Base-by-base conservation (phyloP, 2,329 filamentous ascomycete species). In the Fusarium sp. region DNA sequence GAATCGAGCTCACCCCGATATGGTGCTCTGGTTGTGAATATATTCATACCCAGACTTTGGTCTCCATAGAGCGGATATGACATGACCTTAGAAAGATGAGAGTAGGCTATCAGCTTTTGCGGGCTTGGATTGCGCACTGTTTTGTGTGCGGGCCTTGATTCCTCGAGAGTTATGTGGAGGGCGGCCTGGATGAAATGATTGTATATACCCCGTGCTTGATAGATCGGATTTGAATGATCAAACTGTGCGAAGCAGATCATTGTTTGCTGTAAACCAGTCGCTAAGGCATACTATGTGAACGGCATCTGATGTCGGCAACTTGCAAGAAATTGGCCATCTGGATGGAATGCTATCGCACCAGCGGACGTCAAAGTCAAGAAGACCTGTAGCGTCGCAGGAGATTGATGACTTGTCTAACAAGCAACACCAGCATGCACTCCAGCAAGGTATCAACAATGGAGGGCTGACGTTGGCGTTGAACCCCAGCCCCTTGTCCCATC, bases 61-160 rank as follows among this genome's bases (percentile, higher is more conserved):
- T 61, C 46, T 60, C 56, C 54, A 72, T 73, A 70, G 70, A 72
- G 57, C 53, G 52, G 66, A 62, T 54, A 66, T 64, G 39, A 55
- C 39, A 46, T 50, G 49, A 61, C 61, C 55, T 68, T 67, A 50
- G 54, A 68, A 54, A 54, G 50, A 50, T 49, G 50, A 45, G 21
- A 35, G 29, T 29, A 23, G 21, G 46, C 37, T 45, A 18, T 42
- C 21, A 11, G 39, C 37, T 11, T 56, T 15, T 36, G 27, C 21
- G 27, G 41, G 14, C 23, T 42, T 69, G 36, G 31, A 46, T 49
- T 45, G 11, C 14, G 31, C 43, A 25, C 37, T 50, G 29, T 45
- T 43, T 29, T 45, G 29, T 50, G 37, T 40, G 40, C 48, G 37
- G 25, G 27, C 49, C 21, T 33, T 20, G 41, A 36, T 49, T 23